Evolutionary conservation across 2,329 filamentous ascomycete species (phyloP), one percentile per base, ranked within the genome.

Genomic region (Paradendryphiella salina): DNA sequence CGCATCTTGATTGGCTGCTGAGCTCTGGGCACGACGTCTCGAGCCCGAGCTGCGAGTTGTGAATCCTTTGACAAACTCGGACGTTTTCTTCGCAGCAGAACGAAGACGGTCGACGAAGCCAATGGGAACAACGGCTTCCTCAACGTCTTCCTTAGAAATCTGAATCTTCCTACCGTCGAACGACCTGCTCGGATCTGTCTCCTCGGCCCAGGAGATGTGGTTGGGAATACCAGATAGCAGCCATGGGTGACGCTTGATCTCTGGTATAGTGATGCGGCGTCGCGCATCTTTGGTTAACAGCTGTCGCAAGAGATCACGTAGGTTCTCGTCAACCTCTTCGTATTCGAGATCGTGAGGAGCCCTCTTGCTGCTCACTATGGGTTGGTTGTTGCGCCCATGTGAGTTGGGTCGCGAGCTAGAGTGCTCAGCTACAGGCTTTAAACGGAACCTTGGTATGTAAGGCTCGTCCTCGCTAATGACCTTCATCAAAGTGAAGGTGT

Each of bases 211-310:
- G 8, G 81, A 80, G 26, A 84, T 77, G 31, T 87, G 83, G 61
- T 96, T 87, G 28, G 83, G 77, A 37, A 97, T 83, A 57, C 88
- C 91, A 50, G 86, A 80, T 1, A 93, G 80, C 13, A 97, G 87
- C 94, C 94, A 99, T 4, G 87, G 86, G 69, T 99, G 94, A 53
- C 89, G 87, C 73, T 97, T 97, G 65, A 97, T 93, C 63, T 96
- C 93, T 53, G 87, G 85, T 43, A 99, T 79, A 6, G 89, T 88
- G 64, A 99, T 96, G 32, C 94, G 86, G 73, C 92, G 86, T 23
- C 88, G 82, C 0, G 93, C 92, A 66, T 97, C 90, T 75, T 97
- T 99, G 61, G 83, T 86, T 50, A 99, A 81, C 76, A 99, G 85
- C 59, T 86, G 84, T 40, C 78, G 80, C 21, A 99, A 75, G 10